Base-by-base conservation (phyloP, 805 yeast species). In the Saccharomycopsis malanga region DNA sequence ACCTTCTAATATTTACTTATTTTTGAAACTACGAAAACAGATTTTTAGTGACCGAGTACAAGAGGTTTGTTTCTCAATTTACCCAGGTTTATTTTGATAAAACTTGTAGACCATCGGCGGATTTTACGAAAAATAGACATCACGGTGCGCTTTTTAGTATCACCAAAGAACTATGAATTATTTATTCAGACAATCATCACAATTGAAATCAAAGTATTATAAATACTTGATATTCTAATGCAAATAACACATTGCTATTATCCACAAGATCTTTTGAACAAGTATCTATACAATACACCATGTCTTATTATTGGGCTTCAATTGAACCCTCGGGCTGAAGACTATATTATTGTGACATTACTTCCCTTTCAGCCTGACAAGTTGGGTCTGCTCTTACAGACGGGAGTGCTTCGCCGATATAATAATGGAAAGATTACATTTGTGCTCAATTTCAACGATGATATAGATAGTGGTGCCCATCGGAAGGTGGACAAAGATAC, bases 191-290 rank as follows among this genome's bases (percentile, higher is more conserved):
- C n/a, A n/a, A n/a, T n/a, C n/a, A n/a, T n/a, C n/a, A n/a, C n/a
- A n/a, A n/a, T n/a, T n/a, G n/a, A n/a, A n/a, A n/a, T n/a, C n/a
- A n/a, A n/a, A n/a, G n/a, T n/a, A n/a, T n/a, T n/a, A n/a, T n/a
- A n/a, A n/a, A n/a, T n/a, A n/a, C n/a, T n/a, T n/a, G n/a, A n/a
- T n/a, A n/a, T n/a, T n/a, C n/a, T n/a, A 27, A 27, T 27, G 30
- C 30, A 27, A 12, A 42, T 43, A 42, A 34, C 49, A 2, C 54
- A 51, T 24, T 51, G 50, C 27, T 51, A 51, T 34, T 51, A 48
- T 29, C 54, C 54, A n/a, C 44, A 51, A 20, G 54, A 51, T 25
- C 40, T 51, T 4, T 34, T 51, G 14, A 48, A 40, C 24, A 34
- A 34, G 29, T 42, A 29, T 30, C 43, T 51, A 1, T 48, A 42